Base-by-base conservation (phyloP, 2,329 filamentous ascomycete genomes). In the Talaromyces islandicus region DNA sequence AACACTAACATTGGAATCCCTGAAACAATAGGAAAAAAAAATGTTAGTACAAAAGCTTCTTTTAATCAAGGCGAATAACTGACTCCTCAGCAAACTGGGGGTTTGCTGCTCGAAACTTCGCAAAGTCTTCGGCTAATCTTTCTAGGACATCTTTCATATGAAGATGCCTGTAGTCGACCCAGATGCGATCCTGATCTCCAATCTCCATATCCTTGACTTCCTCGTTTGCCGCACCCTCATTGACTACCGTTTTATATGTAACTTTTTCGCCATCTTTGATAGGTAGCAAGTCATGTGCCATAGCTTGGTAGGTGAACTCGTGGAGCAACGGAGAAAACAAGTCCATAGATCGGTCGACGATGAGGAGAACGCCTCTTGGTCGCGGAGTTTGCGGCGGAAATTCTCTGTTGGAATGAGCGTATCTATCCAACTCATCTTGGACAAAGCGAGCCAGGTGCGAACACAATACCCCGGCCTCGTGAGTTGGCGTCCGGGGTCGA, bases 81-180 rank as follows among this genome's bases (percentile, higher is more conserved):
- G 64, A 80, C 70, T 86, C 82, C 64, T 94, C 88, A 12, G 91
- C 90, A 70, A 97, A 97, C 70, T 97, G 91, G 14, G 92, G 90
- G 71, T 99, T 96, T 62, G 94, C 88, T 50, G 88, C 86, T 68
- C 96, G 84, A 76, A 99, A 99, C 70, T 88, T 92, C 68, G 92
- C 88, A 70, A 99, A 97, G 71, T 97, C 93, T 60, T 86, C 84
- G 81, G 93, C 94, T 62, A 99, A 81, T 74, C 93, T 95, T 70
- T 93, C 90, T 68, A 97, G 92, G 3, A 94, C 94, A 73, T 97
- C 92, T 73, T 96, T 96, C 94, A 99, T 99, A 75, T 99, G 94
- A 57, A 87, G 84, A 76, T 99, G 94, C 58, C 94, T 85, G 70
- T 96, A 96, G 62, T 94, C 90, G 25, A 96, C 88, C 94, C 94